Evolutionary conservation across 768 basidiomycete genomes (phyloP), one percentile per base, ranked within the genome.

Genomic region (Candolleomyces efflorescens): DNA sequence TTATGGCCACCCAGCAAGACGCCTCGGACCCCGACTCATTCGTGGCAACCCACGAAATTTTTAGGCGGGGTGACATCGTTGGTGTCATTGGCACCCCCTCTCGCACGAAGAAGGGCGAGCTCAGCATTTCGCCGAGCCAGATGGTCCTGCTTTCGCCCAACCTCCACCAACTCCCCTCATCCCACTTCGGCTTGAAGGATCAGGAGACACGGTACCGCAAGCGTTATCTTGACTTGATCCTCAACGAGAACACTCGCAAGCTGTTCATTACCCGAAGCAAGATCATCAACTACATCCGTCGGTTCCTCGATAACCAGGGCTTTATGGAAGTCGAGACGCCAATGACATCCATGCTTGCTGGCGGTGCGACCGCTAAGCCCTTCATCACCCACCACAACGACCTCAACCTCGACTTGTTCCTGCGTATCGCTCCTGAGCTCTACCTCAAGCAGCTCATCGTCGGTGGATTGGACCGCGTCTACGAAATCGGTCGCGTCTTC

Each of bases 261-360:
- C 86, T 95, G 61, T 99, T 98, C 76, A 76, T 95, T 75, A 89
- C 91, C 24, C 87, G 97, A 60, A 86, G 87, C 70, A 85, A 83
- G 66, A 89, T 97, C 69, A 81, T 99, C 76, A 94, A 93, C 79
- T 96, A 97, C 73, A 76, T 97, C 64, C 86, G 97, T 46, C 88
- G 87, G 62, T 99, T 84, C 82, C 74, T 99, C 56, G 94, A 97
- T 70, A 74, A 80, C 63, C 83, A 89, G 20, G 97, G 96, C 45
- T 99, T 99, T 81, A 85, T 98, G 73, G 97, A 99, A 74, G 95
- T 98, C 61, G 96, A 99, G 75, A 99, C 97, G 1, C 97, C 97
- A 5, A 97, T 99, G 81, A 99, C 91, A 75, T 94, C 89, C 67
- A 83, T 97, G 78, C 83, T 92, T 63, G 97, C 97, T 1, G 97